Evolutionary conservation across 2,329 filamentous ascomycete genomes (phyloP).

Genomic region (Diaporthe sp.): DNA sequence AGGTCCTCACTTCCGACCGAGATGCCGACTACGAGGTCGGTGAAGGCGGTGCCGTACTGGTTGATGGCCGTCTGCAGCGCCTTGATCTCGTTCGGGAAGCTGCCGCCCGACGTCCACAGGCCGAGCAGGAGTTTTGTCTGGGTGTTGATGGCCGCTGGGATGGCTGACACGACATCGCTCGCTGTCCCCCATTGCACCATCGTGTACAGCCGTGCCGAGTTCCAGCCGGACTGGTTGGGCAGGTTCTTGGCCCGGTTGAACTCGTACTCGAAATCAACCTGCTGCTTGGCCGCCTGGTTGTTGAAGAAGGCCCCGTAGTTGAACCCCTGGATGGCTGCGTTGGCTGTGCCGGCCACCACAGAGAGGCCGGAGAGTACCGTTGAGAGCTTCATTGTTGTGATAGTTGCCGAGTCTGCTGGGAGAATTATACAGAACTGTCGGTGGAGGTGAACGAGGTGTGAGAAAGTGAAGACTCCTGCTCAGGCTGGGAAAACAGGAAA

Average conservation of each 20-base stretch:
- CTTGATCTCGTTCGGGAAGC: slow-evolving; percentile 78
- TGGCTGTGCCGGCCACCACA: slow-evolving; percentile 23
- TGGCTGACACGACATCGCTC: slow-evolving; percentile 67
- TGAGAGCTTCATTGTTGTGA: slow-evolving; percentile 18
- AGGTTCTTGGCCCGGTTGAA: slow-evolving; percentile 76
- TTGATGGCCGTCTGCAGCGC: slow-evolving; percentile 78
- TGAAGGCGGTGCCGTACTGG: slow-evolving; percentile 75
- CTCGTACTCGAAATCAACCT: slow-evolving; percentile 76
- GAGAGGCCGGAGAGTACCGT: slow-evolving; percentile 11
- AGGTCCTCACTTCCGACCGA: slow-evolving; percentile 90
- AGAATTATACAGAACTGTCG: background rate
- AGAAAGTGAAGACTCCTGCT: slow-evolving; percentile 11
- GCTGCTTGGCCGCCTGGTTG: slow-evolving; percentile 69
- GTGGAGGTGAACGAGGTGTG: background rate
- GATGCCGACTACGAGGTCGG: slow-evolving; percentile 81
- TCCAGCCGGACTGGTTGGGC: slow-evolving; percentile 74
- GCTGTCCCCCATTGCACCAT: slow-evolving; percentile 78
- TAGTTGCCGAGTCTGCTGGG: background rate
- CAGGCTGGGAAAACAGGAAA: background rate
- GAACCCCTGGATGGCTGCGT: slow-evolving; percentile 70
- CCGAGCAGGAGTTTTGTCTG: slow-evolving; percentile 84
- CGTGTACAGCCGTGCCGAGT: slow-evolving; percentile 78
- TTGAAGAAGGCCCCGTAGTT: slow-evolving; percentile 77
- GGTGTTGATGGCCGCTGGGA: slow-evolving; percentile 85
- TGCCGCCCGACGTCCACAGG: slow-evolving; percentile 78